Evolutionary conservation across 2,329 filamentous ascomycete genomes (phyloP).

Genomic region (Zymoseptoria brevis): DNA sequence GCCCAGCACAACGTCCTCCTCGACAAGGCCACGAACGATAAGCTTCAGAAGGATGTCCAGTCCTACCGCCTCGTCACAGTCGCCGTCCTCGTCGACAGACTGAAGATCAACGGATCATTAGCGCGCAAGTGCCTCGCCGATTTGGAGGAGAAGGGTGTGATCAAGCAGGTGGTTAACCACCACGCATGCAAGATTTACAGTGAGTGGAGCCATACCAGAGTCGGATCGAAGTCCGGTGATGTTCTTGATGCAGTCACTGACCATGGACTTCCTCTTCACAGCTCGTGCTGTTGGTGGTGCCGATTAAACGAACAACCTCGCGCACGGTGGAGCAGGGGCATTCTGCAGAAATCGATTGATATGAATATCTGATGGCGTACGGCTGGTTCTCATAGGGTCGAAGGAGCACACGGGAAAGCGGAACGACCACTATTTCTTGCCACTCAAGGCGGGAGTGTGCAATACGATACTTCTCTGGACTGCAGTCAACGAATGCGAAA

Average conservation of each 20-base stretch:
- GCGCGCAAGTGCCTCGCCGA: constrained; percentile 83
- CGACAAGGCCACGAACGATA: constrained; percentile 95
- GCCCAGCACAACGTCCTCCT: constrained; percentile 98
- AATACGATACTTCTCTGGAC: not conserved
- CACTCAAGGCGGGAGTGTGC: not conserved
- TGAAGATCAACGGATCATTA: constrained; percentile 99
- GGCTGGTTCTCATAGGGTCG: not conserved
- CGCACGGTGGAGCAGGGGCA: not conserved
- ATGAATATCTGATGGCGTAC: not conserved
- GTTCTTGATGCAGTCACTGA: constrained; percentile 1
- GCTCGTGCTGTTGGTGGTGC: constrained; percentile 20
- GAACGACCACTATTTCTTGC: not conserved
- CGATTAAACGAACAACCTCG: constrained; percentile 12
- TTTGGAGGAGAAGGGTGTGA: constrained; percentile 95
- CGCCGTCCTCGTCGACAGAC: constrained; percentile 94
- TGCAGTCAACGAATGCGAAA: not conserved
- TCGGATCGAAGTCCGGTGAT: not conserved
- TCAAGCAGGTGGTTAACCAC: constrained; percentile 95
- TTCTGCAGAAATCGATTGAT: not conserved
- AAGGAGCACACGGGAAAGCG: not conserved
- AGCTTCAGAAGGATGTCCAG: constrained; percentile 99
- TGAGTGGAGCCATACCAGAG: constrained; percentile 39
- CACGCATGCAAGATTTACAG: constrained; percentile 99
- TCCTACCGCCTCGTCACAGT: constrained; percentile 99
- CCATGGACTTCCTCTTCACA: constrained; percentile 3